Base-by-base conservation (phyloP, 2,329 filamentous ascomycete genomes). In the Penicillium frequentans region DNA sequence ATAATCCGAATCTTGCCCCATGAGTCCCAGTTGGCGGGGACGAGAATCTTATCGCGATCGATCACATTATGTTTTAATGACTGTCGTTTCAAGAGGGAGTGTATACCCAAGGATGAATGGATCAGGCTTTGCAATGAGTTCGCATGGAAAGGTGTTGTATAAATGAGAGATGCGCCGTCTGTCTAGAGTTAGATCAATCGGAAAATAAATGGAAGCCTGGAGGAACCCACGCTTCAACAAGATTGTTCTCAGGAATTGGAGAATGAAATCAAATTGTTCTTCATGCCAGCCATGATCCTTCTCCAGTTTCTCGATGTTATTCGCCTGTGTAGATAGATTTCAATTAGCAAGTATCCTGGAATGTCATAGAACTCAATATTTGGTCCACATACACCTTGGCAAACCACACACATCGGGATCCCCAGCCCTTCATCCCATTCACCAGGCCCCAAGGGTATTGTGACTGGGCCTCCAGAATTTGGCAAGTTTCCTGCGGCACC, bases 1-100 rank as follows among this genome's bases (percentile, higher is more conserved):
- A 98, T 81, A 45, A 98, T 91, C 43, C 93, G 85, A 58, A 99
- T 97, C 77, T 98, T 99, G 58, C 92, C 93, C 90, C 92, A 97
- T 0, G 93, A 97, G 75, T 99, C 95, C 95, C 95, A 99, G 73
- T 97, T 97, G 16, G 93, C 90, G 1, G 93, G 93, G 0, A 99
- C 90, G 5, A 97, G 82, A 54, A 99, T 93, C 81, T 96, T 96
- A 74, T 96, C 93, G 58, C 93, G 85, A 76, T 95, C 95, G 64
- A 96, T 95, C 59, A 96, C 90, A 67, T 96, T 96, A 72, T 93
- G 90, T 76, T 91, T 95, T 24, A 96, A 82, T 24, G 89, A 86
- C 68, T 91, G 85, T 61, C 87, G 85, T 74, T 91, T 91, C 19
- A 96, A 79, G 21, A 95, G 82, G 23, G 90, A 96, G 59, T 90